These are phyloP conservation scores for Thuidium tamariscinum DNA, from an alignment of 225 moss, liverwort and hornwort species.

Conservation along the genomic window DNA sequence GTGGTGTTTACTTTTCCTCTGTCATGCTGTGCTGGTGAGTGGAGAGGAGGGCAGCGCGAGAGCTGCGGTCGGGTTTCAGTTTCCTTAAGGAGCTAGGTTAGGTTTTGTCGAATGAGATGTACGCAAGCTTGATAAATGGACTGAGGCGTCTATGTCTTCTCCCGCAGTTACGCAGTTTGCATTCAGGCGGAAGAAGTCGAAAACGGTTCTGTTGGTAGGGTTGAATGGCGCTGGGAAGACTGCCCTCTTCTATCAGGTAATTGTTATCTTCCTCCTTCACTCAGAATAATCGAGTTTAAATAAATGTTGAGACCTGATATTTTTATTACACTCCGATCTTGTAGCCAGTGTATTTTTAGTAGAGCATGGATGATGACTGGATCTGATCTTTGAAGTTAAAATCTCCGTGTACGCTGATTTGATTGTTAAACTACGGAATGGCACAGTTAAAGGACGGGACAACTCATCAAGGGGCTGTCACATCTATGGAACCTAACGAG, in stretches of 20 bases:
- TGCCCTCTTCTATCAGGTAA: conserved; percentile 78
- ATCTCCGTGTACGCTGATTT: background rate
- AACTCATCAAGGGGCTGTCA: conserved; percentile 80
- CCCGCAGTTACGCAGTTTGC: conserved; percentile 40
- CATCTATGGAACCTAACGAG: conserved; percentile 94
- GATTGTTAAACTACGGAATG: background rate
- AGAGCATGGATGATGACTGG: background rate
- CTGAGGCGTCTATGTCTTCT: background rate
- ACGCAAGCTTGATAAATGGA: background rate
- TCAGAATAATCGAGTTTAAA: background rate
- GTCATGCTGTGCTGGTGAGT: background rate
- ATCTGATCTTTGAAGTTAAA: background rate
- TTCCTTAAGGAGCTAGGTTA: background rate
- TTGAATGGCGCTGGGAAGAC: conserved; percentile 92
- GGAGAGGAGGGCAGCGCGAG: background rate
- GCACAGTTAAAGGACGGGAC: conserved; percentile 87
- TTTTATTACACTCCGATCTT: background rate
- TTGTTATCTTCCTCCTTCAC: background rate
- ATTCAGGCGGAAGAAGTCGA: conserved; percentile 64
- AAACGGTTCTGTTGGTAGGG: conserved; percentile 60
- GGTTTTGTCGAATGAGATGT: background rate
- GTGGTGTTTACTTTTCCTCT: background rate
- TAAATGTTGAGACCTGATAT: background rate
- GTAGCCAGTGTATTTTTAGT: background rate
- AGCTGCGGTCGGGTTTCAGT: background rate